These are phyloP conservation scores for Hemileccinum rubropunctum DNA, from an alignment of 768 basidiomycete genomes.

Conservation along the genomic window DNA sequence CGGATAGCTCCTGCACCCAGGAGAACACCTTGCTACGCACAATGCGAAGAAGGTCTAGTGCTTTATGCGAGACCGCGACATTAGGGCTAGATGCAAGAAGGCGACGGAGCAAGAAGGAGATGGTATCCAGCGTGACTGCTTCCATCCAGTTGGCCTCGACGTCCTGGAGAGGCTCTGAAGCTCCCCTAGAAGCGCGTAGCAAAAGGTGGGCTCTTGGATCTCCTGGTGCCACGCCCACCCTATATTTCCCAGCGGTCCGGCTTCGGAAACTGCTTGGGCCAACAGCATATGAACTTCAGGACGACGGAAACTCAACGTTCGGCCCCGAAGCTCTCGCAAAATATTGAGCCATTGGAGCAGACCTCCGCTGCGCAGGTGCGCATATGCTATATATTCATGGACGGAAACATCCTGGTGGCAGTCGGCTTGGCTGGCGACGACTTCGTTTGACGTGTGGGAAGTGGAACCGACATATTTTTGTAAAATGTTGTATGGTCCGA, in stretches of 20 bases:
- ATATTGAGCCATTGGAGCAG: conserved; percentile 52
- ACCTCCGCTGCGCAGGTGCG: conserved; percentile 41
- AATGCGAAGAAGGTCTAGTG: conserved; percentile 24
- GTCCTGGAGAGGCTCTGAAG: conserved; percentile 30
- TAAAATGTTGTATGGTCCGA: conserved; percentile 33
- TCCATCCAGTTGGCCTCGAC: conserved; percentile 42
- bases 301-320: conserved; percentile 35
- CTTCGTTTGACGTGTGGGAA: conserved; percentile 39
- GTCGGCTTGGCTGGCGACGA: conserved; percentile 40
- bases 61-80: conserved; percentile 11
- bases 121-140: conserved; percentile 28
- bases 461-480: conserved; percentile 37
- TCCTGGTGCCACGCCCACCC: conserved; percentile 40
- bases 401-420: conserved; percentile 40
- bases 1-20: conserved; percentile 37
- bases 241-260: conserved; percentile 28
- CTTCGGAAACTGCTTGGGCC: conserved; percentile 42
- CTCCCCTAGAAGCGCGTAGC: conserved; percentile 32
- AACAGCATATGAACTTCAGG: conserved; percentile 42
- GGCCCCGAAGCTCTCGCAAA: conserved; percentile 38
- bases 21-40: conserved; percentile 31
- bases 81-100: conserved; percentile 27
- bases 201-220: conserved; percentile 31
- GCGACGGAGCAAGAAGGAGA: conserved; percentile 33
- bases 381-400: conserved; percentile 45